Conservation (phyloP, 2,329 filamentous ascomycete genomes). For the Phialocephala subalpina region DNA sequence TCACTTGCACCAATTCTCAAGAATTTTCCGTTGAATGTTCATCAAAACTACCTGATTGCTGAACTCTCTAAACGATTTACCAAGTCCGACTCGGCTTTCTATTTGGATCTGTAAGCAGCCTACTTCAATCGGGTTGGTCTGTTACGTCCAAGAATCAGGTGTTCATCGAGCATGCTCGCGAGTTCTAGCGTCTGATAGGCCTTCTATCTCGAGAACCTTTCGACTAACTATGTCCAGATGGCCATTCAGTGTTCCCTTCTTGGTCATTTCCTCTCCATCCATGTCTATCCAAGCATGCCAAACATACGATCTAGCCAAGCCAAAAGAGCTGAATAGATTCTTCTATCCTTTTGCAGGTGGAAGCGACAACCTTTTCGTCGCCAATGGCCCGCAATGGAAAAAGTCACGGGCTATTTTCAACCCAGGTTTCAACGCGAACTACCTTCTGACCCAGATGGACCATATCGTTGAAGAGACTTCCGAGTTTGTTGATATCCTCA, state of each 20-base stretch:
- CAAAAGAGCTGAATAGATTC: slow-evolving; percentile 23
- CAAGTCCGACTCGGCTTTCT: slow-evolving; percentile 28
- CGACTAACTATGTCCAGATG: slow-evolving; percentile 19
- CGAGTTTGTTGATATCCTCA: slow-evolving; percentile 28
- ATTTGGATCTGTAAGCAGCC: slow-evolving; percentile 29
- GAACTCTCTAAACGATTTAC: slow-evolving; percentile 26
- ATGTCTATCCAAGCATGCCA: slow-evolving; percentile 33
- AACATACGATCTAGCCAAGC: slow-evolving; percentile 28
- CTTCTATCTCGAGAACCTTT: background rate
- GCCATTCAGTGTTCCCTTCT: slow-evolving; percentile 31
- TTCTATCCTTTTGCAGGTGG: slow-evolving; percentile 31
- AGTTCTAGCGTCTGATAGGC: background rate
- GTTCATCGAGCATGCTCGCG: background rate
- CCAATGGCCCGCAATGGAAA: slow-evolving; percentile 38
- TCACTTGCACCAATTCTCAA: slow-evolving; percentile 18
- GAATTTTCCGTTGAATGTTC: slow-evolving; percentile 26
- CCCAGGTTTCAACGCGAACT: slow-evolving; percentile 35
- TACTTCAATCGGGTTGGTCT: background rate
- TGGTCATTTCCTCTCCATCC: slow-evolving; percentile 31
- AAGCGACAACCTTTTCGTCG: slow-evolving; percentile 29
- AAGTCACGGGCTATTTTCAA: slow-evolving; percentile 35
- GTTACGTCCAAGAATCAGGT: too few species aligned
- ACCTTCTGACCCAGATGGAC: slow-evolving; percentile 31
- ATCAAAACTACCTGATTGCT: slow-evolving; percentile 28
- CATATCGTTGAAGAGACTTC: slow-evolving; percentile 33